Percentiles rank a stretch among this genome's conserved stretches.
Evolutionary conservation across 768 basidiomycete species (phyloP).

Genomic region (Wakefieldia striispora): DNA sequence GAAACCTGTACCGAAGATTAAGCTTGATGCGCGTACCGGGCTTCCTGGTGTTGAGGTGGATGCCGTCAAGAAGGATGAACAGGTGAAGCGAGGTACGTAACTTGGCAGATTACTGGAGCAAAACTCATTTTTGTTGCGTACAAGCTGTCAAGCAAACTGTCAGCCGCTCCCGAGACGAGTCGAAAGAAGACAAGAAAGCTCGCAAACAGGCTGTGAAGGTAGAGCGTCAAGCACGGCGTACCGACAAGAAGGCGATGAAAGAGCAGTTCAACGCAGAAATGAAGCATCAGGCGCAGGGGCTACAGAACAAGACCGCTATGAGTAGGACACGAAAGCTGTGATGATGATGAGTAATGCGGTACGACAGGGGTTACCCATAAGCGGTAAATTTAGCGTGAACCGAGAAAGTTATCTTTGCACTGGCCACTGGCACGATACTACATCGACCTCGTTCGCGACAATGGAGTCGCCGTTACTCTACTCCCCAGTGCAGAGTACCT

Average conservation of each 20-base stretch:
- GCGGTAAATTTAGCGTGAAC: slow-evolving; percentile 4
- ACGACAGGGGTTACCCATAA: slow-evolving; percentile 9
- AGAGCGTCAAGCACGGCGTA: slow-evolving; percentile 60
- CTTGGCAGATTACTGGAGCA: background rate
- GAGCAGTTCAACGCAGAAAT: slow-evolving; percentile 64
- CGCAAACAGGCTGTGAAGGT: slow-evolving; percentile 70
- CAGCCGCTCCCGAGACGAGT: slow-evolving; percentile 71
- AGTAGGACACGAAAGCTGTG: slow-evolving; percentile 24
- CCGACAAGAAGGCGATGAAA: slow-evolving; percentile 64
- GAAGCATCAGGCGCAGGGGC: slow-evolving; percentile 52
- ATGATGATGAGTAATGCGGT: background rate
- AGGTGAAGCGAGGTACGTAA: slow-evolving; percentile 25
- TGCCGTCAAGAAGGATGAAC: slow-evolving; percentile 24
- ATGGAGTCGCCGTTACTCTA: slow-evolving; percentile 36
- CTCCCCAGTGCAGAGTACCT: slow-evolving; percentile 28
- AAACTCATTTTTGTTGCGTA: slow-evolving; percentile 3
- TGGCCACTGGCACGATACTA: too few relatives aligned
- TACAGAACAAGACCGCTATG: slow-evolving; percentile 42
- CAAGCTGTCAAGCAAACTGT: slow-evolving; percentile 45
- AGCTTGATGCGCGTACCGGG: slow-evolving; percentile 74
- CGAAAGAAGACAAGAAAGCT: slow-evolving; percentile 67
- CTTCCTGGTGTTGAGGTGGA: slow-evolving; percentile 53
- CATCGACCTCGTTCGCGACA: background rate
- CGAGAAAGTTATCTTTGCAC: slow-evolving; percentile 1
- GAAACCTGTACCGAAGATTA: slow-evolving; percentile 59